phyloP scores from a whole-genome alignment of 192 early-diverging fungal species.

The Podila epigama region DNA sequence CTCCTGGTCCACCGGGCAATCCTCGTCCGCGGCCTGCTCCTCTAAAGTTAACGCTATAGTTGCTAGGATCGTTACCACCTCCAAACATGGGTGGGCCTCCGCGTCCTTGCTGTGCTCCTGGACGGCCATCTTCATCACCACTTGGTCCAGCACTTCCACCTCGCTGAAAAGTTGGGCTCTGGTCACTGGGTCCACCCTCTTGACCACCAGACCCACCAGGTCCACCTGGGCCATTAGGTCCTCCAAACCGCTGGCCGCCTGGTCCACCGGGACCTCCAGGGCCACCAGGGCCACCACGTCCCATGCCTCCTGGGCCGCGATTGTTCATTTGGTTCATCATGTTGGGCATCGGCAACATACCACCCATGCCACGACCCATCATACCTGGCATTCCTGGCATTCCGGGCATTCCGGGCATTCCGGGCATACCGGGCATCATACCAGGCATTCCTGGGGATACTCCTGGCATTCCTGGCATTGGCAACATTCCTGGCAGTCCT shows the following conservation, averaged over 20 bases:
- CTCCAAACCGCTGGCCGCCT: slow-evolving; percentile 23
- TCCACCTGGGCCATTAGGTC: slow-evolving; percentile 14
- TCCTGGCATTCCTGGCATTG: slow-evolving; percentile 44
- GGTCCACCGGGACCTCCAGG: slow-evolving; percentile 29
- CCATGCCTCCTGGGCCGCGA: slow-evolving; percentile 19
- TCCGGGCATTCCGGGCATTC: slow-evolving; percentile 48
- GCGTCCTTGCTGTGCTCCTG: too few relatives aligned
- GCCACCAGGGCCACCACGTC: slow-evolving; percentile 35
- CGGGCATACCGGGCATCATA: slow-evolving; percentile 49
- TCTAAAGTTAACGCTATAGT: background rate
- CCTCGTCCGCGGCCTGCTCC: slow-evolving; percentile 32
- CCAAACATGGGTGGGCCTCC: too few relatives aligned
- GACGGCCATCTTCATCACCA: background rate
- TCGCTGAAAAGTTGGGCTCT: too few relatives aligned
- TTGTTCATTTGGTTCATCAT: slow-evolving; percentile 50
- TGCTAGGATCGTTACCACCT: background rate
- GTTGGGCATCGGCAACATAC: slow-evolving; percentile 50
- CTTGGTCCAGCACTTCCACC: background rate
- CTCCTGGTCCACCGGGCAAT: background rate
- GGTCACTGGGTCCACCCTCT: slow-evolving; percentile 3
- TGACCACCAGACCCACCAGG: slow-evolving; percentile 25
- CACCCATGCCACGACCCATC: slow-evolving; percentile 30
- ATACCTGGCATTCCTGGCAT: slow-evolving; percentile 51
- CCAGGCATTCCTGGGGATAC: slow-evolving; percentile 57
- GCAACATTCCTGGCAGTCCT: too few relatives aligned